These are phyloP conservation scores for Orbilia quercus DNA, from an alignment of 2,329 filamentous ascomycete species.

Conservation along the genomic window DNA sequence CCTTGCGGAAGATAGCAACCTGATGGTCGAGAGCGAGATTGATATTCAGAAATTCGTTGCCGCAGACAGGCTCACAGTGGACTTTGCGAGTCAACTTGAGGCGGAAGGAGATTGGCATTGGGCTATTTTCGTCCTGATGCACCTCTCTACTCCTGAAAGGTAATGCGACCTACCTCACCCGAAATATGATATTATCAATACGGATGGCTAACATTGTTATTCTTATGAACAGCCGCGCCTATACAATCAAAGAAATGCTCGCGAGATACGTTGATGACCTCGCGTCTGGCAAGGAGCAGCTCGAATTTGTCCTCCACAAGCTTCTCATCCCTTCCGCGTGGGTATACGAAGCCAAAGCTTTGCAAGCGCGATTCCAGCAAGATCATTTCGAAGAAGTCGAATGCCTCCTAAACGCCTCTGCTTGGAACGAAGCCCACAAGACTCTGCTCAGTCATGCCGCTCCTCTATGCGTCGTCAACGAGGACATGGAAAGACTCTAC, in stretches of 20 bases:
- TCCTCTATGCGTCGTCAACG: conserved; percentile 82
- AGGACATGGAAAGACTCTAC: conserved; percentile 77
- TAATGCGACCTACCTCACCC: too few relatives aligned
- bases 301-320: conserved; percentile 72
- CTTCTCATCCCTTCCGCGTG: conserved; percentile 79
- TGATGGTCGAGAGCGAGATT: conserved; percentile 65
- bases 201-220: conserved; percentile 1
- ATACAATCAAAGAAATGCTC: conserved; percentile 77
- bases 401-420: conserved; percentile 80
- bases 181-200: neutral
- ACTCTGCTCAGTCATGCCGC: conserved; percentile 84
- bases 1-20: conserved; percentile 43
- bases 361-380: conserved; percentile 79
- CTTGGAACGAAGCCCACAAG: conserved; percentile 82
- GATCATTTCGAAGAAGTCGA: conserved; percentile 78
- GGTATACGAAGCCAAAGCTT: conserved; percentile 82
- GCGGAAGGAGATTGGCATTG: conserved; percentile 75
- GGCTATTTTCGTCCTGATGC: conserved; percentile 80
- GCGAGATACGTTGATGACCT: conserved; percentile 77
- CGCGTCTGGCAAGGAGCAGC: conserved; percentile 68
- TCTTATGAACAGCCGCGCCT: conserved; percentile 69
- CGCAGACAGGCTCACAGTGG: conserved; percentile 73
- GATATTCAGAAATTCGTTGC: conserved; percentile 68
- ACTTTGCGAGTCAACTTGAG: conserved; percentile 74
- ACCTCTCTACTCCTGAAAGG: conserved; percentile 71